phyloP scores from a whole-genome alignment of 345 rosid species.

The Corymbia maculata region DNA sequence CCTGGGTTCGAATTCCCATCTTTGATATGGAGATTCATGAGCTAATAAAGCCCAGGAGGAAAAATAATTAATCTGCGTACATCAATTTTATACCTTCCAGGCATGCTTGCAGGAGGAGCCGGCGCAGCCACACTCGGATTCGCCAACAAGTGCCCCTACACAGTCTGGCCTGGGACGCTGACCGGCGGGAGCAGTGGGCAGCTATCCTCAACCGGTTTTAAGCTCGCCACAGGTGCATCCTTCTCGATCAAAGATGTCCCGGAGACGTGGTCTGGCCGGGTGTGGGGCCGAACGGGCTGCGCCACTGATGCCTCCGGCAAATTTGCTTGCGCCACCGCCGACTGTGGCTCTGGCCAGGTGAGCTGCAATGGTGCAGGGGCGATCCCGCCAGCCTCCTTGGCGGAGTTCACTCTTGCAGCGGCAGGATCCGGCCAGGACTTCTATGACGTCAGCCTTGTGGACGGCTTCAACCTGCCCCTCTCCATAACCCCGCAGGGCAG shows the following conservation, averaged over 20 bases:
- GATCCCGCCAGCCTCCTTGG: neutral
- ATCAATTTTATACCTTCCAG: too few species aligned
- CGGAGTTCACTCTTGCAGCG: neutral
- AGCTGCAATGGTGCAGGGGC: neutral
- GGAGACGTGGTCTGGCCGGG: neutral
- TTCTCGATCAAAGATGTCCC: neutral
- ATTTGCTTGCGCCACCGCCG: neutral
- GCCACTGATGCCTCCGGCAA: rapidly evolving
- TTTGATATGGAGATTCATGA: too few species aligned
- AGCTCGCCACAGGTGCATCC: too few species aligned
- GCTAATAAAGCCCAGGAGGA: too few species aligned
- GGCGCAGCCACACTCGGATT: too few species aligned
- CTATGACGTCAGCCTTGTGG: neutral
- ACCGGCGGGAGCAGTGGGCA: too few species aligned
- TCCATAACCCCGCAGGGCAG: neutral
- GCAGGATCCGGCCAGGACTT: neutral
- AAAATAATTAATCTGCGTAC: too few species aligned
- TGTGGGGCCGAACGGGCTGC: neutral
- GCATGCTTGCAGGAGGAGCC: too few species aligned
- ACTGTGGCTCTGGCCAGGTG: neutral
- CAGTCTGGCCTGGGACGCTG: too few species aligned
- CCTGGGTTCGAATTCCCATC: too few species aligned
- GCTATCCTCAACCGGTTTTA: too few species aligned
- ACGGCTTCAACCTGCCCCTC: neutral
- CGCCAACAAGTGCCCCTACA: too few species aligned